Base-by-base conservation (phyloP, 2,329 filamentous ascomycete genomes). In the Madurella mycetomatis region DNA sequence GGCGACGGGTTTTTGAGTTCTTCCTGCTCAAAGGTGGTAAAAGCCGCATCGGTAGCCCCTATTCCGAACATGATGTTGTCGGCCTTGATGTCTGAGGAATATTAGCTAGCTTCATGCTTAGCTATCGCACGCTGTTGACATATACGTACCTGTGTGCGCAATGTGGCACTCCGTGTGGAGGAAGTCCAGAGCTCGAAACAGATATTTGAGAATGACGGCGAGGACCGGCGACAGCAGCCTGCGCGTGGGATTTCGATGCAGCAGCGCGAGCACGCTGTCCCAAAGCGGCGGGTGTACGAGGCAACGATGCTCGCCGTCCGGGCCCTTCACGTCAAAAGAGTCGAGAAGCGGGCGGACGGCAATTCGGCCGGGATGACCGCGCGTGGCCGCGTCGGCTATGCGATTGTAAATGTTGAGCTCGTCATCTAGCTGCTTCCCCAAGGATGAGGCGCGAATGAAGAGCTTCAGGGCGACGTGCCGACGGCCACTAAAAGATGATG, bases 41-140 rank as follows among this genome's bases (percentile, higher is more conserved):
- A 62, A 1, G 73, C 67, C 12, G 66, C 59, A 58, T 74, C 72
- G 5, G 39, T 25, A 18, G n/a, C n/a, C n/a, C n/a, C n/a, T n/a
- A 58, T 53, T 1, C 45, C 53, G 46, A 69, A 64, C 12, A 76
- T 57, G 47, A 75, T 71, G 53, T 75, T 76, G 56, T 72, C 71
- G 2, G 64, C 62, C 51, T 75, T 76, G 55, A 77, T 73, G 45
- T 76, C 72, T 51, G n/a, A n/a, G n/a, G n/a, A 34, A 25, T 25
- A 7, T 25, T 30, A n/a, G 17, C 17, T 17, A n/a, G n/a, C n/a
- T n/a, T n/a, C n/a, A n/a, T n/a, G n/a, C n/a, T n/a, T n/a, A n/a
- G n/a, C n/a, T n/a, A n/a, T n/a, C n/a, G n/a, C n/a, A n/a, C n/a
- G n/a, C n/a, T n/a, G n/a, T n/a, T n/a, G n/a, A n/a, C 32, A 5